Evolutionary conservation across 1,284 basidiomycete genomes (phyloP), one percentile per base, ranked within the genome.

Genomic region (Sporisorium scitamineum): DNA sequence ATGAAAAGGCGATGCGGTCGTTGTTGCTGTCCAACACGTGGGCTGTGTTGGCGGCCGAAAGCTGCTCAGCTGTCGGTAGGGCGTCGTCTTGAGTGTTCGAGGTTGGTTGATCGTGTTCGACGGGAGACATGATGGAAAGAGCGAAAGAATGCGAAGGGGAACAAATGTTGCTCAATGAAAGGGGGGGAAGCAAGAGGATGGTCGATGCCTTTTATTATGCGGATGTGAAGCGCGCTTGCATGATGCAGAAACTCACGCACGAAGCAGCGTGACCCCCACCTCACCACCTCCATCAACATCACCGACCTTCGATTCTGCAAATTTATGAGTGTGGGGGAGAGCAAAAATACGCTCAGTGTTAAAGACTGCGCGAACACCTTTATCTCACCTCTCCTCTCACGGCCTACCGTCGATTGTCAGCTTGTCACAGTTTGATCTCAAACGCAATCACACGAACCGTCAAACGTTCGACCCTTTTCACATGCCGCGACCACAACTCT

Each of bases 61-160:
- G 62, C 61, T 75, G 67, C 6, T 53, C 55, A 13, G 48, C 2
- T 4, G 68, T 52, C 13, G 72, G 72, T 9, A 70, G 56, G 1
- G 54, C 61, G 61, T 73, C 64, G 61, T 73, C 64, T 26, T 14
- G 26, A 20, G 39, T 39, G 41, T 59, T n/a, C 2, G 37, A 11
- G 34, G 20, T 8, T 18, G 34, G 20, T 8, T 18, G 27, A 22
- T 27, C 5, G 37, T 26, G 52, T 3, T 54, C 22, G 14, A 41
- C 47, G 27, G 41, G 27, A 27, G 70, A 60, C 60, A 67, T 67
- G 64, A 22, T 57, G 53, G 45, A 51, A 45, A 29, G n/a, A 32
- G 5, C 39, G 11, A n/a, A 31, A 16, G 5, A 14, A 41, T n/a
- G 29, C 16, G n/a, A 11, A 22, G 32, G 31, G 14, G 16, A 20